Evolutionary conservation across 352 stramenopile genomes (phyloP).

Genomic region (Hyaloperonospora brassicae): DNA sequence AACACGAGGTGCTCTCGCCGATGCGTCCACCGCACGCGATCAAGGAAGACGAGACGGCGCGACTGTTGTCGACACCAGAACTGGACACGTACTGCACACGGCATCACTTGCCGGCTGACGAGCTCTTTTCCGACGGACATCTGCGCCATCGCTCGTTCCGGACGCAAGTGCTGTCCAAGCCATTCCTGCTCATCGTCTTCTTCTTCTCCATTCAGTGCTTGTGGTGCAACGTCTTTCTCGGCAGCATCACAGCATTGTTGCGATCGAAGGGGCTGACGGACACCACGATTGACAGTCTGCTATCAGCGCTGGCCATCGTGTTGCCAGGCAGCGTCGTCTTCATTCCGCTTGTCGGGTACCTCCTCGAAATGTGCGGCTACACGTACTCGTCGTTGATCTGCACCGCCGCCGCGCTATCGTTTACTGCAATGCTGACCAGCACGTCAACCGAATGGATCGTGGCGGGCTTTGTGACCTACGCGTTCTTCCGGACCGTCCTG

Average conservation of each 20-base stretch:
- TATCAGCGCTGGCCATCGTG: conserved; percentile 49
- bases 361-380: conserved; percentile 70
- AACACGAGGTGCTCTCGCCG: conserved; percentile 45
- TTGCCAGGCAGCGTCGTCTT: conserved; percentile 63
- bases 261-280: conserved; percentile 40
- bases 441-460: conserved; percentile 40
- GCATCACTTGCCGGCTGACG: conserved; percentile 20
- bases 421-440: conserved; percentile 33
- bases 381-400: conserved; percentile 41
- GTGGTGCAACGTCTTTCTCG: conserved; percentile 82
- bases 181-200: conserved; percentile 62
- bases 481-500: conserved; percentile 76
- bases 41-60: conserved; percentile 42
- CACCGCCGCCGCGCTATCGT: conserved; percentile 36
- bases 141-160: conserved; percentile 53
- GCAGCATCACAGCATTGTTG: conserved; percentile 50
- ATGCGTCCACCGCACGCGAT: conserved; percentile 53
- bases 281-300: conserved; percentile 31
- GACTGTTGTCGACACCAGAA: conserved; percentile 46
- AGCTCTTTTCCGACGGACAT: conserved; percentile 33
- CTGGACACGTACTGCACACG: conserved; percentile 30
- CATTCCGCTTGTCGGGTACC: conserved; percentile 60
- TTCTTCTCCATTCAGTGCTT: conserved; percentile 71
- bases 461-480: conserved; percentile 58
- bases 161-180: conserved; percentile 47